Conservation (phyloP, 805 yeast species). For the Metschnikowia santaceciliae region DNA sequence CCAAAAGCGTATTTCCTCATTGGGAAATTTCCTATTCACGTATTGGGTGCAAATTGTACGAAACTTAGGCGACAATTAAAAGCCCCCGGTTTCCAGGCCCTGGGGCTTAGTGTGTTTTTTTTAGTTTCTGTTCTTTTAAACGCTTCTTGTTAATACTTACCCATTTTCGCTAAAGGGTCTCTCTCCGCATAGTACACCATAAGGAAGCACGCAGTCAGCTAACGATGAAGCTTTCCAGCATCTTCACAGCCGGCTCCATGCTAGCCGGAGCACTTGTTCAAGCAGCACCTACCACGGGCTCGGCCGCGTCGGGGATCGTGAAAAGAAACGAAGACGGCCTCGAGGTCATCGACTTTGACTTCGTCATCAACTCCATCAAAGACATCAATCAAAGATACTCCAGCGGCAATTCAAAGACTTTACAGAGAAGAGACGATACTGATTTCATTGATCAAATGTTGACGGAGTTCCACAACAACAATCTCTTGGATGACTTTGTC, state of each 20-base stretch:
- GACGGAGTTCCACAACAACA: conserved; percentile 15
- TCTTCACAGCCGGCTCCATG: conserved; percentile 18
- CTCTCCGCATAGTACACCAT: neutral
- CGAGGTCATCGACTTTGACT: conserved; percentile 16
- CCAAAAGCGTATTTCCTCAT: conserved; percentile 8
- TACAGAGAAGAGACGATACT: conserved; percentile 17
- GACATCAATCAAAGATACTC: conserved; percentile 14
- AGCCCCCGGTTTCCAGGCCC: conserved; percentile 1
- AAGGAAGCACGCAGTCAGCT: neutral
- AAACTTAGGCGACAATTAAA: conserved; percentile 3
- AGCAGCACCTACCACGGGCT: conserved; percentile 22
- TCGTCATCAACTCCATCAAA: conserved; percentile 10
- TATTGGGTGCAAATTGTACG: conserved; percentile 13
- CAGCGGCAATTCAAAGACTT: conserved; percentile 3
- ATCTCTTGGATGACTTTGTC: conserved; percentile 17
- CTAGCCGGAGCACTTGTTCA: conserved; percentile 17
- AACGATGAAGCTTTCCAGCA: conserved; percentile 20
- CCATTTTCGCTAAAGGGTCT: neutral
- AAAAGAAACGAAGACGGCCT: conserved; percentile 14
- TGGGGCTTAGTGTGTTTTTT: conserved; percentile 7
- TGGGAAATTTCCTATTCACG: conserved; percentile 10
- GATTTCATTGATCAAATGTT: conserved; percentile 16
- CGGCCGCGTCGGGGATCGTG: conserved; percentile 9
- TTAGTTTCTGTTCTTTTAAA: neutral
- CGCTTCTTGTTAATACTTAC: neutral